Base-by-base conservation (phyloP, 1,284 basidiomycete species). In the Schizopora paradoxa region DNA sequence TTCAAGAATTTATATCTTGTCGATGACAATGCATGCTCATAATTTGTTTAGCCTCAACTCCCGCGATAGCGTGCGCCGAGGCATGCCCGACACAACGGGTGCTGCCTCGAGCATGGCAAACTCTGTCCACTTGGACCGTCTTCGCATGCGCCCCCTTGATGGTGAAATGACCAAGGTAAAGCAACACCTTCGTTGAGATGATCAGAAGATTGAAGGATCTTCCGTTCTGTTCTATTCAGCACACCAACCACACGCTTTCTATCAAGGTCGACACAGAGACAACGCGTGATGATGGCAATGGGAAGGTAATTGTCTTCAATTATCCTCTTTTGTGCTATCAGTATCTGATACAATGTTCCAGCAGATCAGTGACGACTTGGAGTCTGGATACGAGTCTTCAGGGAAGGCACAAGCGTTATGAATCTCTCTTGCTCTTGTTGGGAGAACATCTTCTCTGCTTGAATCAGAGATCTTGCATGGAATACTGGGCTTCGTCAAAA, bases 211-310 rank as follows among this genome's bases (percentile, higher is more conserved):
- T 14, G 8, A 19, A 10, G 8, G 10, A 8, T 13, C 7, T 22
- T 35, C 11, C 11, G 7, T 35, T 35, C 22, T 10, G 18, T 13
- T 34, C 32, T 13, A 6, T 13, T n/a, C 33, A 35, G 33, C 33
- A 10, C 22, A 16, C 11, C 33, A 22, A 13, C 33, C 18, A 22
- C 19, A 23, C 37, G 26, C 25, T 22, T 11, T 22, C 37, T 18
- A 40, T 40, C 37, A 40, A 40, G n/a, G 37, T 40, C 37, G 37
- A 40, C 25, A 40, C 37, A 3, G 37, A 40, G 23, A 40, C 37
- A 3, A 3, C 18, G 14, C 37, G 18, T n/a, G 37, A 40, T 23
- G 19, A 40, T 26, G 37, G 22, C 14, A 19, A 35, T 35, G 22
- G 18, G 33, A 35, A 35, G 33, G 33, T 35, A 35, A 8, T 5